Conservation (phyloP, 2,329 filamentous ascomycete genomes). For the Fusarium sp. region DNA sequence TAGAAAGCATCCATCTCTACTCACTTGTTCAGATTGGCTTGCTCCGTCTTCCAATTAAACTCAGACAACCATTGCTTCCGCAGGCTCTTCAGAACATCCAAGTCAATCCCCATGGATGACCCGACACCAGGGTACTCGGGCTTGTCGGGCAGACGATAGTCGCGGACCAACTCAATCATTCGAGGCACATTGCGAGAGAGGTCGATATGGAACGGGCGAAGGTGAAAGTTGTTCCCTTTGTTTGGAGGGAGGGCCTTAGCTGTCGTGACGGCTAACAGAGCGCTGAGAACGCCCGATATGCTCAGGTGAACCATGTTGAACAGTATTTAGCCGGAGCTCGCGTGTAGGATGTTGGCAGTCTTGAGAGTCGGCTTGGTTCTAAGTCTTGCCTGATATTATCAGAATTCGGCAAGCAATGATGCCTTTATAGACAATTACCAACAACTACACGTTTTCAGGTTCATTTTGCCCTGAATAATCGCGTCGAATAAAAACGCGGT, state of each 20-base stretch:
- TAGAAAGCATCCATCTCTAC: background rate
- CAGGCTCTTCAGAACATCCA: background rate
- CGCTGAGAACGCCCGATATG: background rate
- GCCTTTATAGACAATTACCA: background rate
- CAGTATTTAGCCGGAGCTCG: background rate
- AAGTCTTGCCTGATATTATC: background rate
- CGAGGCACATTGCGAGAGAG: background rate
- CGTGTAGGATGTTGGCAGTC: background rate
- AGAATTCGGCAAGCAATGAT: background rate
- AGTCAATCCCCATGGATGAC: background rate
- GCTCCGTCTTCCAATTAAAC: background rate
- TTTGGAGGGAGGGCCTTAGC: background rate
- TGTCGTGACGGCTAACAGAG: background rate
- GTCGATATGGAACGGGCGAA: background rate
- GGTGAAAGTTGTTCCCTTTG: background rate
- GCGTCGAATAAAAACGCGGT: background rate
- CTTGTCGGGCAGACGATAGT: background rate
- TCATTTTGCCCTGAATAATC: rapidly evolving
- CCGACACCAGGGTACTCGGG: background rate
- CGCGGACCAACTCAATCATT: background rate
- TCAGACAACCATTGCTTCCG: background rate
- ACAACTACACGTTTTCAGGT: background rate
- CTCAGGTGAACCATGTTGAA: background rate
- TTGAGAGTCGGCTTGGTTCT: background rate
- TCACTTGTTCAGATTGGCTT: background rate